phyloP scores from a whole-genome alignment of 192 early-diverging fungal genomes.

The Tieghemiomyces parasiticus region DNA sequence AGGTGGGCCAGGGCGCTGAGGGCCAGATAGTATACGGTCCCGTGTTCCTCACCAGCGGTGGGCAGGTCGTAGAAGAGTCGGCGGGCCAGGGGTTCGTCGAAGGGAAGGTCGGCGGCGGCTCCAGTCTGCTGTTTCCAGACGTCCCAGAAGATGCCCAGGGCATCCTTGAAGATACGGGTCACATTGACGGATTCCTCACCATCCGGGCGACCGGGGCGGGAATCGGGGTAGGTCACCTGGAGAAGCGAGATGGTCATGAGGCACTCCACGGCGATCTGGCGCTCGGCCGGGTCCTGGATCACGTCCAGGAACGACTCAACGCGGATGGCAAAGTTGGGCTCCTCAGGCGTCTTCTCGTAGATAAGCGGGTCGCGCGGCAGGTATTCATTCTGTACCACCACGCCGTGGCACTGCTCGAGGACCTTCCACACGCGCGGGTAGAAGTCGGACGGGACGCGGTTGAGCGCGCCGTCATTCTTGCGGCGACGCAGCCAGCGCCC shows the following conservation, averaged over 20 bases:
- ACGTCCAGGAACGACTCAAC: conserved; percentile 59
- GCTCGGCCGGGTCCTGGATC: conserved; percentile 64
- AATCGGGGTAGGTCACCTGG: conserved; percentile 46
- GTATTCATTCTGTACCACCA: conserved; percentile 39
- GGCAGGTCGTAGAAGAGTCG: conserved; percentile 69
- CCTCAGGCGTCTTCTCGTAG: conserved; percentile 67
- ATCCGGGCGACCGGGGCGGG: conserved; percentile 20
- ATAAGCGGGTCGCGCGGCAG: conserved; percentile 62
- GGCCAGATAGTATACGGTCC: conserved; percentile 50
- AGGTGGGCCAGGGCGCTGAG: conserved; percentile 17
- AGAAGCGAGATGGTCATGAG: conserved; percentile 52
- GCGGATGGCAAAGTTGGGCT: conserved; percentile 72
- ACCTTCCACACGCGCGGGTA: conserved; percentile 65
- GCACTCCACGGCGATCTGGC: conserved; percentile 59
- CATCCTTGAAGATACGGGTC: conserved; percentile 43
- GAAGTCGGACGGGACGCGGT: conserved; percentile 62
- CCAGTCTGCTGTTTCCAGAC: conserved; percentile 35
- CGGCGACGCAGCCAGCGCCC: conserved; percentile 60
- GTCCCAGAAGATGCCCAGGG: conserved; percentile 50
- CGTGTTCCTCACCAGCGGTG: conserved; percentile 43
- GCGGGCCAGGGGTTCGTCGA: conserved; percentile 43
- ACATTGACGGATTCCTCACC: conserved; percentile 37
- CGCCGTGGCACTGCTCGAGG: conserved; percentile 40
- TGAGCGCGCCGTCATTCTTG: conserved; percentile 73
- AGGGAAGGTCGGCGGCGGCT: conserved; percentile 32